These are phyloP conservation scores for Acacia crassicarpa DNA, from an alignment of 306 rosid species.

Conservation along the genomic window DNA sequence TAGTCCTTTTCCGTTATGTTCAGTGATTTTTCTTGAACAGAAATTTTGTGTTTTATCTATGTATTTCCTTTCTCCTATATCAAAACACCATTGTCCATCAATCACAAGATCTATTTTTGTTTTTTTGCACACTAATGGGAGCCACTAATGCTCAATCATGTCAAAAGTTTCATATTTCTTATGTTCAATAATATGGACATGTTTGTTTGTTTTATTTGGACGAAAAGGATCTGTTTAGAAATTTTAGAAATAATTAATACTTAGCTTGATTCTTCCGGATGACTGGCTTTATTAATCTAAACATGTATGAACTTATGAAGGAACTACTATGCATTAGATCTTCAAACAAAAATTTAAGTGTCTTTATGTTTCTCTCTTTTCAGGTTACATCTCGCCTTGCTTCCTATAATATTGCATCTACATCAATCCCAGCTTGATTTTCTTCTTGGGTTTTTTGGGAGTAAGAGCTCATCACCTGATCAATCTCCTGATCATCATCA, in stretches of 20 bases:
- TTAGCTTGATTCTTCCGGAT: conserved; percentile 13
- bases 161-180: neutral
- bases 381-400: conserved; percentile 73
- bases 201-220: neutral
- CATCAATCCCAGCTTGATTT: conserved; percentile 93
- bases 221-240: neutral
- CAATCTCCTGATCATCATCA: conserved; percentile 51
- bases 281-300: neutral
- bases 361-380: conserved; percentile 22
- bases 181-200: neutral
- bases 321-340: conserved; percentile 1
- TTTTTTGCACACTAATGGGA: neutral
- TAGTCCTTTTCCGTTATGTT: neutral
- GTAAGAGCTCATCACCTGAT: conserved; percentile 47
- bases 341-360: neutral
- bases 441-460: conserved; percentile 77
- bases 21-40: neutral
- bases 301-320: conserved; percentile 15
- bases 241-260: conserved; percentile 19
- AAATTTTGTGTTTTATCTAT: neutral
- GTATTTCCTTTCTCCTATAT: neutral
- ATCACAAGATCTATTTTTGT: neutral
- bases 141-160: neutral
- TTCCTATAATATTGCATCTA: conserved; percentile 72
- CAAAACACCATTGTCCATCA: neutral